Conservation (phyloP, 352 stramenopile genomes). For the Phytophthora crassamura region DNA sequence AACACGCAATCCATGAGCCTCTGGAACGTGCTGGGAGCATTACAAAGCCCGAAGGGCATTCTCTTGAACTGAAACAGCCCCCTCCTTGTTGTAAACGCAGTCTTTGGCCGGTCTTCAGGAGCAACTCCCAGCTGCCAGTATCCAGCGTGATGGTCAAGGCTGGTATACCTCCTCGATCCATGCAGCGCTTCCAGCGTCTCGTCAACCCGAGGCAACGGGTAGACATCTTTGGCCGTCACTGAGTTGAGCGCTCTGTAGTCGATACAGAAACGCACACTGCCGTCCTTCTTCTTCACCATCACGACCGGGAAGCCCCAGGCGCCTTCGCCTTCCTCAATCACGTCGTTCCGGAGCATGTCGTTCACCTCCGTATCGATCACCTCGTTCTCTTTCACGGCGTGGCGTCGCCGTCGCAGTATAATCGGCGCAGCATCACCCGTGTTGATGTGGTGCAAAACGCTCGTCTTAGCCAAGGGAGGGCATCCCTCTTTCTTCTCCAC, state of each 20-base stretch:
- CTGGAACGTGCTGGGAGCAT: neutral
- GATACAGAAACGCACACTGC: conserved; percentile 21
- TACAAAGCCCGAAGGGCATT: conserved; percentile 27
- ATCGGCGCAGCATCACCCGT: conserved; percentile 8
- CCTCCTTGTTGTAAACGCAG: conserved; percentile 10
- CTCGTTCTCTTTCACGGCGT: neutral
- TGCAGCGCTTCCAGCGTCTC: too few species aligned
- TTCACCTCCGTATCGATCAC: neutral
- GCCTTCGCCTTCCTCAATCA: conserved; percentile 14
- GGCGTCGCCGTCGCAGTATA: neutral
- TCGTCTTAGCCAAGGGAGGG: neutral
- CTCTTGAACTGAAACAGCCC: conserved; percentile 19
- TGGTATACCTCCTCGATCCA: neutral
- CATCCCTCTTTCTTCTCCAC: neutral
- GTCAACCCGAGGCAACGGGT: too few species aligned
- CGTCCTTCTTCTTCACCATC: neutral
- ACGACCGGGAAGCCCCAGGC: conserved; percentile 25
- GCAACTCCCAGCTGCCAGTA: conserved; percentile 19
- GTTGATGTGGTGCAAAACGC: neutral
- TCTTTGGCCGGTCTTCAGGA: conserved; percentile 16
- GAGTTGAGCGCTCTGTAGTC: neutral
- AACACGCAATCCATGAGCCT: conserved; percentile 33
- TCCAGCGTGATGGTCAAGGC: conserved; percentile 12
- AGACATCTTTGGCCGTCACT: too few species aligned
- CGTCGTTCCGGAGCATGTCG: conserved; percentile 8